Base-by-base conservation (phyloP, 225 moss, liverwort and hornwort genomes). In the Physcomitrellopsis africana region DNA sequence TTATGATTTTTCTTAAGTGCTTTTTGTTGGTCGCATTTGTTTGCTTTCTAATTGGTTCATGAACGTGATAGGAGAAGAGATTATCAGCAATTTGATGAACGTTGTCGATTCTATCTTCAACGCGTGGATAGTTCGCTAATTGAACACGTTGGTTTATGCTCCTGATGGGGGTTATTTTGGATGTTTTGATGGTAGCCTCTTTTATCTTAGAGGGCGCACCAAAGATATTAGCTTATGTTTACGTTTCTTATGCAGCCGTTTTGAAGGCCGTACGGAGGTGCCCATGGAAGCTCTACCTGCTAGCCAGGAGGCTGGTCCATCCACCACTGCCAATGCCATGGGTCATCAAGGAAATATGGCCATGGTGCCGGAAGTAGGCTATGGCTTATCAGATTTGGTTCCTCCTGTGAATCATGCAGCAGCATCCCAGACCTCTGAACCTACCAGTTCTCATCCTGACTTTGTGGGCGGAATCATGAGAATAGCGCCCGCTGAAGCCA, bases 391-490 rank as follows among this genome's bases (percentile, higher is more conserved):
- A 55, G 75, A 86, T 54, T 53, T 86, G 73, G 86, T 79, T 20
- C 64, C 80, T 78, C 79, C 74, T 17, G 73, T 49, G 42, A 76
- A 73, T 22, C 87, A 86, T 15, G 89, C 89, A 51, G 55, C 79
- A 65, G 81, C 81, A 17, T 88, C 87, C 11, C 84, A 89, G 62
- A 82, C 80, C 63, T 84, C 84, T 53, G 93, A 93, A 63, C 86
- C 89, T 12, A 87, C 81, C 10, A 87, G 89, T 65, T 86, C 93
- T 63, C 89, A 82, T 26, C 32, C 87, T 41, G 91, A 89, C 69
- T 87, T 89, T 76, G 89, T 65, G 56, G 87, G 91, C 74, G 93
- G 93, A 26, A 93, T 91, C 32, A 87, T 91, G 93, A 87, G 82
- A 80, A 89, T 93, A 80, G 88, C 89, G 69, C 93, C 93, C 61